These are phyloP conservation scores for Pseudonitzschia multiseries DNA, from an alignment of 108 stramenopile species.

Conservation along the genomic window DNA sequence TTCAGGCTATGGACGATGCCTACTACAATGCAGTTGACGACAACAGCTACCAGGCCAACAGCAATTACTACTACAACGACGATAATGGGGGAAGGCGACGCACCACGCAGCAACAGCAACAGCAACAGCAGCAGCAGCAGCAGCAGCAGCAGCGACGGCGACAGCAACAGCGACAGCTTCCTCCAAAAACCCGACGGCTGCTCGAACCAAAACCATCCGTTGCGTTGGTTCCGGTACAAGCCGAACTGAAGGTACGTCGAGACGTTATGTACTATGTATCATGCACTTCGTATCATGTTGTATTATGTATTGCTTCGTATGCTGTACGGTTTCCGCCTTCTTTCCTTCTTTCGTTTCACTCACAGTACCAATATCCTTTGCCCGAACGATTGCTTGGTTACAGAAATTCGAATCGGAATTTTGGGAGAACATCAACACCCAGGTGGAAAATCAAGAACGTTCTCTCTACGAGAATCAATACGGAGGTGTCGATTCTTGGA, in stretches of 20 bases:
- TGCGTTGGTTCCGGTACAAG: not conserved
- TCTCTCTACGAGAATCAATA: constrained; percentile 51
- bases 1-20: constrained; percentile 45
- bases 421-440: constrained; percentile 37
- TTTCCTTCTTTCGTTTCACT: not conserved
- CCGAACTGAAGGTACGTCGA: constrained; percentile 25
- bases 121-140: too few relatives aligned
- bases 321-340: too few relatives aligned
- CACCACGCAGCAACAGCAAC: not conserved
- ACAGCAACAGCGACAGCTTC: too few relatives aligned
- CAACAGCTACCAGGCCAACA: constrained; percentile 30
- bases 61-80: constrained; percentile 27
- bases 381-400: not conserved
- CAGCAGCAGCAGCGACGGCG: not conserved
- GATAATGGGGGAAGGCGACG: not conserved
- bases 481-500: constrained; percentile 64
- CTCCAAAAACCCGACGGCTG: too few relatives aligned
- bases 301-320: too few relatives aligned
- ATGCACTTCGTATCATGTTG: too few relatives aligned
- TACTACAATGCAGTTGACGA: constrained; percentile 45
- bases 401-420: constrained; percentile 43
- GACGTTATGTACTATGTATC: too few relatives aligned
- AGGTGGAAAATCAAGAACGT: constrained; percentile 22
- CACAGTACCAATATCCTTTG: not conserved
- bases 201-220: not conserved